phyloP scores from a whole-genome alignment of 768 basidiomycete species.

The Coprinopsis sp. region DNA sequence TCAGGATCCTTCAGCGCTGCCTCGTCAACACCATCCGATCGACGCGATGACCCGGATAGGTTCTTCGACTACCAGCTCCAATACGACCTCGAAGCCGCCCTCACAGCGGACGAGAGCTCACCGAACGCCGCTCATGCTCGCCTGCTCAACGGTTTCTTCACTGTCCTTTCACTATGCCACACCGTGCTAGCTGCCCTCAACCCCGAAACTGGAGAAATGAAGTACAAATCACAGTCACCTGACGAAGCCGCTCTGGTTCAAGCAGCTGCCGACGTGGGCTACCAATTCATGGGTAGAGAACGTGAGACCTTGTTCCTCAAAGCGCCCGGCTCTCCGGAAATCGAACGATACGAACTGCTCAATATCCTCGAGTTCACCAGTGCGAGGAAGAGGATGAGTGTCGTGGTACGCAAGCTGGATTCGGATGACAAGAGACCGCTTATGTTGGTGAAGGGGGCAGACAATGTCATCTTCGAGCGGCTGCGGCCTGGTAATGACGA shows the following conservation, averaged over 20 bases:
- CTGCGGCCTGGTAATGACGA: conserved; percentile 60
- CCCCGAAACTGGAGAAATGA: conserved; percentile 61
- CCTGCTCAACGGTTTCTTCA: conserved; percentile 82
- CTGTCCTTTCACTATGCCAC: conserved; percentile 87
- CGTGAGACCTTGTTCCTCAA: conserved; percentile 68
- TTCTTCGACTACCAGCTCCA: conserved; percentile 58
- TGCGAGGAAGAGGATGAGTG: conserved; percentile 91
- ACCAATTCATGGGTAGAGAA: conserved; percentile 86
- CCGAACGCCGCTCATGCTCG: conserved; percentile 54
- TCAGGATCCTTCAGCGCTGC: background rate
- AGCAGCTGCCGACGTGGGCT: conserved; percentile 92
- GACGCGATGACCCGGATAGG: conserved; percentile 18
- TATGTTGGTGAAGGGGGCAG: conserved; percentile 85
- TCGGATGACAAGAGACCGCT: conserved; percentile 52
- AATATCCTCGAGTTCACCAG: conserved; percentile 95
- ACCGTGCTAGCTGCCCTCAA: conserved; percentile 80
- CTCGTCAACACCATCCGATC: conserved; percentile 12
- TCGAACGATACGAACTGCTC: conserved; percentile 83
- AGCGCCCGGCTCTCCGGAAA: conserved; percentile 63
- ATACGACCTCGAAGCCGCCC: conserved; percentile 58
- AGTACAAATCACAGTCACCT: conserved; percentile 94
- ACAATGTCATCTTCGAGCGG: conserved; percentile 93
- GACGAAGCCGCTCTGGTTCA: conserved; percentile 98
- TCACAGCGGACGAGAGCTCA: conserved; percentile 43
- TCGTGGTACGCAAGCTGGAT: conserved; percentile 70